phyloP scores from a whole-genome alignment of 2,329 filamentous ascomycete genomes.

The Pseudocercospora fijiensis region DNA sequence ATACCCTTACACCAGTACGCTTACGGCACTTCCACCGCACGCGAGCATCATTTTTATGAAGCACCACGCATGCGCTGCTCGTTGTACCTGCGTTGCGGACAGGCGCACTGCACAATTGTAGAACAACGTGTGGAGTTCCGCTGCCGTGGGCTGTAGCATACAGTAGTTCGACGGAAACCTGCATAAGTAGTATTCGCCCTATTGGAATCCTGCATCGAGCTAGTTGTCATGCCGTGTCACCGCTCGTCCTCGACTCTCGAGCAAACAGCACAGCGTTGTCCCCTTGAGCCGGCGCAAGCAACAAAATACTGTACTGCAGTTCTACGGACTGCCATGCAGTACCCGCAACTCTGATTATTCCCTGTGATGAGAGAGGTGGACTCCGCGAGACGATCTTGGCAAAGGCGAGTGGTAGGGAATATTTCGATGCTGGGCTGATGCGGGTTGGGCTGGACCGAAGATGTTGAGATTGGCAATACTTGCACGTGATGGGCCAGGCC shows the following conservation, averaged over 20 bases:
- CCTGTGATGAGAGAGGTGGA: background rate
- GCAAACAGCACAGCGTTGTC: background rate
- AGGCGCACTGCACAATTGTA: background rate
- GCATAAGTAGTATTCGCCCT: background rate
- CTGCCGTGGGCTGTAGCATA: background rate
- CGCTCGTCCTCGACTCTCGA: background rate
- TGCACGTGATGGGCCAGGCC: background rate
- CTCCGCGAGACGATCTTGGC: background rate
- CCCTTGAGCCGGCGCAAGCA: background rate
- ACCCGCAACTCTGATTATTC: background rate
- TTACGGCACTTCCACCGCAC: background rate
- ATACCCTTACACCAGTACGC: background rate
- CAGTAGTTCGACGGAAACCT: background rate
- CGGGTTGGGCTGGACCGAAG: background rate
- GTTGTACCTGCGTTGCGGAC: constrained; percentile 7
- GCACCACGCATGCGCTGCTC: background rate
- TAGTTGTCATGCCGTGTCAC: background rate
- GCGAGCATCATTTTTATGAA: background rate
- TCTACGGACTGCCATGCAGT: background rate
- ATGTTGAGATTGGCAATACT: background rate
- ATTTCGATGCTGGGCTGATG: background rate
- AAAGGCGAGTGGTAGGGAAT: background rate
- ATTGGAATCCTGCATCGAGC: constrained; percentile 4
- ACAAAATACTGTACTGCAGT: no score
- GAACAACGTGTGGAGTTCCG: background rate